Evolutionary conservation across 768 basidiomycete species (phyloP).

Genomic region (Saitozyma sp.): DNA sequence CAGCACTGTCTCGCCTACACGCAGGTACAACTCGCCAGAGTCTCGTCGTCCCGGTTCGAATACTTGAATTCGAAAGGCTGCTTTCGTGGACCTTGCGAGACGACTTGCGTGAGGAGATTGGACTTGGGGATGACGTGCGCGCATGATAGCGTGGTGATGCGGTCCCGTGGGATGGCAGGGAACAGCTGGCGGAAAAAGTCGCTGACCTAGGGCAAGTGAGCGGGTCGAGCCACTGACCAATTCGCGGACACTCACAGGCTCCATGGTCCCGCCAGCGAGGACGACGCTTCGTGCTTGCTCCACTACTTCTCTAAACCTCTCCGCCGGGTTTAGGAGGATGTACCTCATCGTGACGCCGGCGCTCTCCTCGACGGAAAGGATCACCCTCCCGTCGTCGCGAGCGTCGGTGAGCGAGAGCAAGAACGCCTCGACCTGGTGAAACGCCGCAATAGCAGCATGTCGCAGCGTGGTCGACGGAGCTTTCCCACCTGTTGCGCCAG

Average conservation of each 20-base stretch:
- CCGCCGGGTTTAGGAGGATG: conserved; percentile 86
- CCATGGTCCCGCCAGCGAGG: conserved; percentile 96
- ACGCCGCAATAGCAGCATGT: conserved; percentile 64
- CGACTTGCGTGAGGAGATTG: conserved; percentile 73
- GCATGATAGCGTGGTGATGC: conserved; percentile 80
- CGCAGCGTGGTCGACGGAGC: conserved; percentile 7
- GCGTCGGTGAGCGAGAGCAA: conserved; percentile 73
- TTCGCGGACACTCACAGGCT: conserved; percentile 64
- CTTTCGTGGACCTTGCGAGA: conserved; percentile 73
- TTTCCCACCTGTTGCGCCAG: not conserved
- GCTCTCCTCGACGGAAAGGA: conserved; percentile 57
- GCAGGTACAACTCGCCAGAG: conserved; percentile 59
- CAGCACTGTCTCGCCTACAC: conserved; percentile 1
- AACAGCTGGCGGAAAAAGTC: conserved; percentile 83
- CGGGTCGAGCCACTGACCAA: not conserved
- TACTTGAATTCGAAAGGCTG: conserved; percentile 78
- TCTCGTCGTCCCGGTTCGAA: conserved; percentile 66
- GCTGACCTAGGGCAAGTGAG: conserved; percentile 64
- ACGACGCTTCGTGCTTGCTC: conserved; percentile 79
- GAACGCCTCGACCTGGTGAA: conserved; percentile 79
- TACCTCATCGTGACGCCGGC: conserved; percentile 70
- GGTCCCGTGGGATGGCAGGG: conserved; percentile 61
- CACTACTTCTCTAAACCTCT: conserved; percentile 79
- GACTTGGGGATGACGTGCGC: conserved; percentile 83
- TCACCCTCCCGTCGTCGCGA: conserved; percentile 76